phyloP scores from a whole-genome alignment of 805 yeast genomes.

The Allodekkera sacchari region DNA sequence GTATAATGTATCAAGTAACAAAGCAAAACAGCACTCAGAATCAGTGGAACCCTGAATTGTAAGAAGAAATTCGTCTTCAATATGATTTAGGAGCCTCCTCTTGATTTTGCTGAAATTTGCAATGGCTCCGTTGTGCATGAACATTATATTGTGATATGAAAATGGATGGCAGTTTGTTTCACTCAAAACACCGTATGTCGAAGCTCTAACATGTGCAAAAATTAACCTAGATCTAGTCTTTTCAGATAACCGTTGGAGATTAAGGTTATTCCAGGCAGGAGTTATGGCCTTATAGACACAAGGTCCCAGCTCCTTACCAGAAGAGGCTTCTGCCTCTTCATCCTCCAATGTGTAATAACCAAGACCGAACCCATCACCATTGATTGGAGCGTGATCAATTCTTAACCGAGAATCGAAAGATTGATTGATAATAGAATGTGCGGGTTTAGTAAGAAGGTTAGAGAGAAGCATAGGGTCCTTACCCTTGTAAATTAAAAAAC shows the following conservation, averaged over 20 bases:
- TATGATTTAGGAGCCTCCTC: slow-evolving; percentile 58
- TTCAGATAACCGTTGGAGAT: slow-evolving; percentile 75
- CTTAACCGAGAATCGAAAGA: slow-evolving; percentile 86
- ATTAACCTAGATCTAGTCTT: slow-evolving; percentile 79
- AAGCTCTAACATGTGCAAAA: slow-evolving; percentile 94
- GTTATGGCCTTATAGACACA: slow-evolving; percentile 93
- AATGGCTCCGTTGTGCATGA: slow-evolving; percentile 96
- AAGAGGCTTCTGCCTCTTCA: slow-evolving; percentile 10
- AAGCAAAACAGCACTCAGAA: slow-evolving; percentile 90
- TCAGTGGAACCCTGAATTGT: slow-evolving; percentile 91
- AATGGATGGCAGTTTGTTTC: slow-evolving; percentile 98
- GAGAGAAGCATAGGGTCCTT: slow-evolving; percentile 81
- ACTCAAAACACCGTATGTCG: slow-evolving; percentile 87
- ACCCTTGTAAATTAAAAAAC: slow-evolving; percentile 88
- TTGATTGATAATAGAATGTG: slow-evolving; percentile 94
- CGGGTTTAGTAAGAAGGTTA: slow-evolving; percentile 85
- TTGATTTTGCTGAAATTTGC: slow-evolving; percentile 68
- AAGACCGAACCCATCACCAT: slow-evolving; percentile 98
- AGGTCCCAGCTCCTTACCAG: slow-evolving; percentile 40
- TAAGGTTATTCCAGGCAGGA: slow-evolving; percentile 96
- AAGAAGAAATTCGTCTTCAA: slow-evolving; percentile 73
- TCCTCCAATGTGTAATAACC: slow-evolving; percentile 78
- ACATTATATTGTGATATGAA: slow-evolving; percentile 76
- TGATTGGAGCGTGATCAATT: slow-evolving; percentile 84
- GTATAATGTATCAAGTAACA: slow-evolving; percentile 68